These are phyloP conservation scores for Leishmania mexicana DNA, from an alignment of 208 protist species.

Conservation along the genomic window DNA sequence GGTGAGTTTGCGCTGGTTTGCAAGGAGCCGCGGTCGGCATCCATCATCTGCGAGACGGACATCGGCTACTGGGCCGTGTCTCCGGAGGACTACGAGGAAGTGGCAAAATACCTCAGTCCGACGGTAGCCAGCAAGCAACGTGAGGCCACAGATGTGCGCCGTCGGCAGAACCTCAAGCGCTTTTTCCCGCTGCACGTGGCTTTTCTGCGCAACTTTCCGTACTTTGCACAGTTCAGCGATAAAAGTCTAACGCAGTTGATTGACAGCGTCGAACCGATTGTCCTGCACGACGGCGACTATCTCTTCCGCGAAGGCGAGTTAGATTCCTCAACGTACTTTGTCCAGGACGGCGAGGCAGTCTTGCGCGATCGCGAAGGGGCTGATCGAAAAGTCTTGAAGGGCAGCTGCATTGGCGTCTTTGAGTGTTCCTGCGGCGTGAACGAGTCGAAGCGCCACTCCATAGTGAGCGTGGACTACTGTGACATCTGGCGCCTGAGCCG, in stretches of 20 bases:
- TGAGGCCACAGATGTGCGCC: slow-evolving; percentile 83
- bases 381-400: slow-evolving; percentile 42
- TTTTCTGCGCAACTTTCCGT: slow-evolving; percentile 76
- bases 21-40: slow-evolving; percentile 85
- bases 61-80: slow-evolving; percentile 80
- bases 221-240: slow-evolving; percentile 80
- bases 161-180: slow-evolving; percentile 78
- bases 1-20: slow-evolving; percentile 91
- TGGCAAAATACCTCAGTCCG: slow-evolving; percentile 68
- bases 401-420: slow-evolving; percentile 87
- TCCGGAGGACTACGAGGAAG: slow-evolving; percentile 84
- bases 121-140: slow-evolving; percentile 81
- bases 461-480: slow-evolving; percentile 87
- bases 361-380: slow-evolving; percentile 44
- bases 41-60: slow-evolving; percentile 87
- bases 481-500: slow-evolving; percentile 84
- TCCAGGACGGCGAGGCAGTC: slow-evolving; percentile 79
- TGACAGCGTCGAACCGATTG: slow-evolving; percentile 75
- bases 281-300: slow-evolving; percentile 81
- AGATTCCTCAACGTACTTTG: slow-evolving; percentile 86
- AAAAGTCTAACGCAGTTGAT: slow-evolving; percentile 58
- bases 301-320: slow-evolving; percentile 62
- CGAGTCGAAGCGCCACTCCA: slow-evolving; percentile 67
- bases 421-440: slow-evolving; percentile 88
- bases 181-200: slow-evolving; percentile 82